Conservation (phyloP, 2,329 filamentous ascomycete species). For the Aplosporella prunicola region DNA sequence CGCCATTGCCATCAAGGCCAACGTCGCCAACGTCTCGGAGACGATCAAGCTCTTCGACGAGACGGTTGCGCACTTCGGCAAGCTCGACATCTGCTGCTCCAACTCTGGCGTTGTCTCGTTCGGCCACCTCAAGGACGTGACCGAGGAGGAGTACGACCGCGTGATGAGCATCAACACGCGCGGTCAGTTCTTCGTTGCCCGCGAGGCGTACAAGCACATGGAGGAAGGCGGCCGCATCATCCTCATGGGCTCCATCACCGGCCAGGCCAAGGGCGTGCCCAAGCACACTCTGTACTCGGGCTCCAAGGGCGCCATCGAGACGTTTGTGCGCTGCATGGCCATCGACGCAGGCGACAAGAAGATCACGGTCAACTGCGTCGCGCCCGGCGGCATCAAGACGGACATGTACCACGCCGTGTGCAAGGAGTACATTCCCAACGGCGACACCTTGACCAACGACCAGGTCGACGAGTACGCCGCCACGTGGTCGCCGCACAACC, state of each 20-base stretch:
- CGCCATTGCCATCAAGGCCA: conserved; percentile 56
- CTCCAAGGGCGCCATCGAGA: conserved; percentile 46
- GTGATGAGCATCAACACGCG: conserved; percentile 55
- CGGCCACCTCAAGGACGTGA: conserved; percentile 45
- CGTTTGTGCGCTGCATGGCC: conserved; percentile 46
- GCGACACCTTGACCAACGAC: conserved; percentile 47
- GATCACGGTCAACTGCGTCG: conserved; percentile 52
- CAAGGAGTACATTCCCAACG: conserved; percentile 52
- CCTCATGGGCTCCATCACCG: conserved; percentile 48
- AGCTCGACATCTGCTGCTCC: conserved; percentile 60
- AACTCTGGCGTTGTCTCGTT: conserved; percentile 53
- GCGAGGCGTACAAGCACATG: conserved; percentile 46
- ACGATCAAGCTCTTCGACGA: conserved; percentile 55
- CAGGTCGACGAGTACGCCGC: conserved; percentile 54
- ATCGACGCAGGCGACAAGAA: conserved; percentile 47
- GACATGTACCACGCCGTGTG: conserved; percentile 55
- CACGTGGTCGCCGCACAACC: conserved; percentile 55
- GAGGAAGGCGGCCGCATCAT: conserved; percentile 44
- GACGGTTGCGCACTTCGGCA: conserved; percentile 52
- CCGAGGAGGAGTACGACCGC: conserved; percentile 47
- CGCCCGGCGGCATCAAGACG: conserved; percentile 46
- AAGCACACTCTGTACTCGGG: conserved; percentile 47
- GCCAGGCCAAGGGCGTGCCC: conserved; percentile 47
- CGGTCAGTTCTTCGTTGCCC: conserved; percentile 54
- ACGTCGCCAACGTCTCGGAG: conserved; percentile 55